Conservation (phyloP, 768 basidiomycete genomes). For the Serpula lacrymans region DNA sequence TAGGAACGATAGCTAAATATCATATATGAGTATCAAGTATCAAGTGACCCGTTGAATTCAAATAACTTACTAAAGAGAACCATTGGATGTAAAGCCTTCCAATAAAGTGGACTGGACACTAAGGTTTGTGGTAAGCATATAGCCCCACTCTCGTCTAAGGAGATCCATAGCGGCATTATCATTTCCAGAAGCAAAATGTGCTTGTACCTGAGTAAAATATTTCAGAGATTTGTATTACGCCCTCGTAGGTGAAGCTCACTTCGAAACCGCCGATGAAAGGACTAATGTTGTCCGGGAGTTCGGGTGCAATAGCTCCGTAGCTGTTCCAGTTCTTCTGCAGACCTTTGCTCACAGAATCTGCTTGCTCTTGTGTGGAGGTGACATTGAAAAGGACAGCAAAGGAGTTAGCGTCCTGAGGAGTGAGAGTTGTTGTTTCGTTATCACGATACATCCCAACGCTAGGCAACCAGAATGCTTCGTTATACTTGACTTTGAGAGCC, state of each 20-base stretch:
- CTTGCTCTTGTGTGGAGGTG: conserved; percentile 38
- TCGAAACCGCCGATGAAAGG: conserved; percentile 60
- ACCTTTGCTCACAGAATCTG: conserved; percentile 42
- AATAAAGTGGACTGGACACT: conserved; percentile 56
- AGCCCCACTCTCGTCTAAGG: conserved; percentile 54
- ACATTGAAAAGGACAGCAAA: conserved; percentile 53
- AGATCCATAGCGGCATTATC: conserved; percentile 51
- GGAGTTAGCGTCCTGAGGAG: conserved; percentile 57
- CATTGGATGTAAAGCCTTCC: conserved; percentile 57
- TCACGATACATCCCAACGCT: conserved; percentile 50
- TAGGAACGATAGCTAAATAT: conserved; percentile 45
- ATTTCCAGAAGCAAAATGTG: conserved; percentile 53
- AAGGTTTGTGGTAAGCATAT: conserved; percentile 53
- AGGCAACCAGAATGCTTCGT: conserved; percentile 50
- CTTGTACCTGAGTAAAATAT: conserved; percentile 41
- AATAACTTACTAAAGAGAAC: conserved; percentile 44
- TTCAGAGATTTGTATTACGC: neutral
- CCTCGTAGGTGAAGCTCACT: conserved; percentile 26
- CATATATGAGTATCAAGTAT: neutral
- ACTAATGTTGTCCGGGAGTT: conserved; percentile 55
- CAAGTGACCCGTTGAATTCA: neutral
- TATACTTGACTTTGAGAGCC: conserved; percentile 45
- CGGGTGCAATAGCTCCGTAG: conserved; percentile 50
- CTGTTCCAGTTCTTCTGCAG: conserved; percentile 50
- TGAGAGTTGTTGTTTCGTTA: conserved; percentile 48